phyloP scores from a whole-genome alignment of 192 early-diverging fungal genomes.

The Phlyctochytrium planicorne region DNA sequence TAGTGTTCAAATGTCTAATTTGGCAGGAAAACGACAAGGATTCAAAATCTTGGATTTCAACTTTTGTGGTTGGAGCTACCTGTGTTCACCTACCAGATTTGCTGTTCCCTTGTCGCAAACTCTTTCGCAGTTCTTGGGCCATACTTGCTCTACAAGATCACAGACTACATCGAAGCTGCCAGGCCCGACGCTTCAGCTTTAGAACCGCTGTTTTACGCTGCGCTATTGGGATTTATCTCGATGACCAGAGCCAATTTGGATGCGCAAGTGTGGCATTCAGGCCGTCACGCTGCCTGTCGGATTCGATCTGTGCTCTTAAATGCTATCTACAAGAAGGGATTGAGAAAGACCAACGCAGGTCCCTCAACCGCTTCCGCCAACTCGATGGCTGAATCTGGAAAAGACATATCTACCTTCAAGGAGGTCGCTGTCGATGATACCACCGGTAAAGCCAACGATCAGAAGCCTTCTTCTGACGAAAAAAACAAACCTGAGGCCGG shows the following conservation, averaged over 20 bases:
- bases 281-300: constrained; percentile 29
- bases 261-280: constrained; percentile 38
- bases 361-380: neutral
- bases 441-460: neutral
- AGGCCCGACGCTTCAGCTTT: neutral
- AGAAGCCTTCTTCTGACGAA: neutral
- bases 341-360: constrained; percentile 16
- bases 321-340: constrained; percentile 47
- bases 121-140: constrained; percentile 35
- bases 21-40: neutral
- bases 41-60: constrained; percentile 5
- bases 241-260: constrained; percentile 32
- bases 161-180: constrained; percentile 30
- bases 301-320: constrained; percentile 41
- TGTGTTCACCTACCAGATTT: constrained; percentile 24
- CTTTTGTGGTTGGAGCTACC: constrained; percentile 14
- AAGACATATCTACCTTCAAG: neutral
- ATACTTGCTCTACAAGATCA: constrained; percentile 45
- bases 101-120: constrained; percentile 15
- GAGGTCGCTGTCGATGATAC: neutral
- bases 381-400: neutral
- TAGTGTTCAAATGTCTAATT: neutral
- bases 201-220: neutral
- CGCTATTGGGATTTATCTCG: neutral
- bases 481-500: neutral